These are phyloP conservation scores for Wickerhamomyces mucosus DNA, from an alignment of 805 yeast genomes.

Conservation along the genomic window DNA sequence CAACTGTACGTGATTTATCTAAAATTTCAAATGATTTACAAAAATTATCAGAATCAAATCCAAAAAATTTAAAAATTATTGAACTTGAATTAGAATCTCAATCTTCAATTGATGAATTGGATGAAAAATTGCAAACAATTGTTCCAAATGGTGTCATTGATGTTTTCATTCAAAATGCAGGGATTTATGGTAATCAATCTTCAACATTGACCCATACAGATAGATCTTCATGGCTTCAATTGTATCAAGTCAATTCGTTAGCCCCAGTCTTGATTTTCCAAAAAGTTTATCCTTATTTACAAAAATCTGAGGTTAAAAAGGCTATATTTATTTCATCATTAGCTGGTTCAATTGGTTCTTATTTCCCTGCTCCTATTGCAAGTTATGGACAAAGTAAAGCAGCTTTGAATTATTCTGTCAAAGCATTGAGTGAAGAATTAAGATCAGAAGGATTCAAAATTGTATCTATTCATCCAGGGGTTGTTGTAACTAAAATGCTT, in stretches of 20 bases:
- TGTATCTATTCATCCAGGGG: slow-evolving; percentile 30
- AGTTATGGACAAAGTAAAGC: slow-evolving; percentile 30
- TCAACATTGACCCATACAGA: slow-evolving; percentile 1
- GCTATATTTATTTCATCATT: slow-evolving; percentile 21
- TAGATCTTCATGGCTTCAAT: slow-evolving; percentile 1
- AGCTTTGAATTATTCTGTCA: slow-evolving; percentile 24
- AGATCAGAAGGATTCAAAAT: slow-evolving; percentile 20
- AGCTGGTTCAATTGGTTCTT: slow-evolving; percentile 18
- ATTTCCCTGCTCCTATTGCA: slow-evolving; percentile 9
- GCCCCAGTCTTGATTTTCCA: slow-evolving; percentile 6
- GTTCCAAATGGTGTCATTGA: slow-evolving; percentile 7
- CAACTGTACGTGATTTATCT: slow-evolving; percentile 3
- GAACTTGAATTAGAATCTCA: slow-evolving; percentile 6
- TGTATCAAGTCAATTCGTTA: slow-evolving; percentile 3
- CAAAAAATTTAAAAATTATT: slow-evolving; percentile 4
- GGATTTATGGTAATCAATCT: not conserved
- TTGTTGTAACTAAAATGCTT: slow-evolving; percentile 29
- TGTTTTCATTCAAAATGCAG: slow-evolving; percentile 12
- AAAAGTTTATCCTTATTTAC: slow-evolving; percentile 10
- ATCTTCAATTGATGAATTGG: slow-evolving; percentile 6
- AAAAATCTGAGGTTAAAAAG: slow-evolving; percentile 13
- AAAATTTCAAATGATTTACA: slow-evolving; percentile 1
- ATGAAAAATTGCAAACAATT: slow-evolving; percentile 1
- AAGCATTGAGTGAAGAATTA: slow-evolving; percentile 20
- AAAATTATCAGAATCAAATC: slow-evolving; percentile 1